Conservation (phyloP, 371 early-diverging fungal species). For the Choanephora cucurbitarum region DNA sequence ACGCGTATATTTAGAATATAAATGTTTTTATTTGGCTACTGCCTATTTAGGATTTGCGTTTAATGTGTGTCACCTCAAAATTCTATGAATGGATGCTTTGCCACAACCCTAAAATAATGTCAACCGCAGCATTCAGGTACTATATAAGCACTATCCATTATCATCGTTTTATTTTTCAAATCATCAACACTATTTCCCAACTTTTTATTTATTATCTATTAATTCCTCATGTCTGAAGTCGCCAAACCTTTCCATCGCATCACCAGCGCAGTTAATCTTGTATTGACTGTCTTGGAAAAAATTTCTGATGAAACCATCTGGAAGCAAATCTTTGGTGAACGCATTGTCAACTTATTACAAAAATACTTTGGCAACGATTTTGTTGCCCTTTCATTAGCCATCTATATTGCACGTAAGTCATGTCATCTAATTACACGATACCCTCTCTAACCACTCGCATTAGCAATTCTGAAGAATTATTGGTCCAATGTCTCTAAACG, state of each 20-base stretch:
- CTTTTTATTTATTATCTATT: background rate
- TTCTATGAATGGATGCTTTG: no score
- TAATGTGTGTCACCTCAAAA: no score
- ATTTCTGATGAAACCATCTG: constrained; percentile 36
- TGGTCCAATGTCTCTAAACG: constrained; percentile 25
- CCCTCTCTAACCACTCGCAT: background rate
- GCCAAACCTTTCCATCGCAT: constrained; percentile 4
- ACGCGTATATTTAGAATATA: no score
- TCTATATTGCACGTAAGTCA: constrained; percentile 35
- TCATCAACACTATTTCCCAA: background rate
- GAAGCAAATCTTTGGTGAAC: constrained; percentile 32
- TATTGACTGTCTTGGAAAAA: constrained; percentile 32
- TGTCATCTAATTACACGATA: background rate
- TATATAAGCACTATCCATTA: no score
- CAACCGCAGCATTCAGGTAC: no score
- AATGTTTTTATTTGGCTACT: no score
- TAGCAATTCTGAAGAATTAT: constrained; percentile 35
- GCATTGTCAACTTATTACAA: constrained; percentile 30
- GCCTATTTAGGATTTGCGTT: no score
- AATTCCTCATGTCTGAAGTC: background rate
- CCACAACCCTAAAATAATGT: no score
- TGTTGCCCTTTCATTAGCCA: constrained; percentile 32
- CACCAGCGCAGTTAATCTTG: constrained; percentile 8
- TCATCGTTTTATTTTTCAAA: no score
- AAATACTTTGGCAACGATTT: constrained; percentile 47